Percentiles rank a stretch among this genome's conserved stretches.
Evolutionary conservation across 1,284 basidiomycete genomes (phyloP).

Genomic region (Rhizoctonia solani): DNA sequence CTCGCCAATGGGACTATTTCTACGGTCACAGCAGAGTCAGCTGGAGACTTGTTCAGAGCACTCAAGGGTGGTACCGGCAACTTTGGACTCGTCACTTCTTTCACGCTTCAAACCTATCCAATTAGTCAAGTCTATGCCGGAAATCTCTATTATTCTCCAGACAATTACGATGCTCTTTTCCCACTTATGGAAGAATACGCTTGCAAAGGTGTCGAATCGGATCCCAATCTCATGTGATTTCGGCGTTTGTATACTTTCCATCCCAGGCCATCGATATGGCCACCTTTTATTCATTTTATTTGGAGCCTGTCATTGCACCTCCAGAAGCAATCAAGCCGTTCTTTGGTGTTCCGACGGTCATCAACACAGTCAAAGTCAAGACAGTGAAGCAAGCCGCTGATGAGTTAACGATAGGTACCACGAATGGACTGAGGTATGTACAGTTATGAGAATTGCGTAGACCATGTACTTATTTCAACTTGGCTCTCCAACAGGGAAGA

Average conservation of each 20-base stretch:
- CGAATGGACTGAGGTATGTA: background rate
- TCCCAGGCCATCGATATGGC: constrained; percentile 8
- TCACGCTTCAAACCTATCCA: constrained; percentile 2
- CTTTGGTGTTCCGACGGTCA: background rate
- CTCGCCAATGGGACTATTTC: constrained; percentile 14
- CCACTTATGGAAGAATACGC: background rate
- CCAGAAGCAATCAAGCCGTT: constrained; percentile 7
- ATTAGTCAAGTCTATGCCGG: constrained; percentile 5
- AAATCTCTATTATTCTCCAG: constrained; percentile 4
- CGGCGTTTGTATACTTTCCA: background rate
- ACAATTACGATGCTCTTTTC: background rate
- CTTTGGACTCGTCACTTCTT: constrained; percentile 13
- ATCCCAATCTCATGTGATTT: constrained; percentile 11
- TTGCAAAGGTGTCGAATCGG: background rate
- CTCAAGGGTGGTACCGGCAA: constrained; percentile 13
- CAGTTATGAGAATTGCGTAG: background rate
- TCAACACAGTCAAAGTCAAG: constrained; percentile 7
- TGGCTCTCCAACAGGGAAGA: constrained; percentile 8
- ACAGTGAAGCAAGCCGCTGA: constrained; percentile 6
- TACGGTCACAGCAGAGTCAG: background rate
- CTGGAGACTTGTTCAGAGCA: background rate
- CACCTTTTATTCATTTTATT: constrained; percentile 12
- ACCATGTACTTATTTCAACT: no score
- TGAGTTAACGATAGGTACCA: background rate
- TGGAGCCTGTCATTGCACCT: background rate